A percentile compares a stretch with the other conserved stretches of the same genome.
These are phyloP conservation scores for Talaromyces funiculosus DNA, from an alignment of 2,329 filamentous ascomycete genomes.

Conservation along the genomic window DNA sequence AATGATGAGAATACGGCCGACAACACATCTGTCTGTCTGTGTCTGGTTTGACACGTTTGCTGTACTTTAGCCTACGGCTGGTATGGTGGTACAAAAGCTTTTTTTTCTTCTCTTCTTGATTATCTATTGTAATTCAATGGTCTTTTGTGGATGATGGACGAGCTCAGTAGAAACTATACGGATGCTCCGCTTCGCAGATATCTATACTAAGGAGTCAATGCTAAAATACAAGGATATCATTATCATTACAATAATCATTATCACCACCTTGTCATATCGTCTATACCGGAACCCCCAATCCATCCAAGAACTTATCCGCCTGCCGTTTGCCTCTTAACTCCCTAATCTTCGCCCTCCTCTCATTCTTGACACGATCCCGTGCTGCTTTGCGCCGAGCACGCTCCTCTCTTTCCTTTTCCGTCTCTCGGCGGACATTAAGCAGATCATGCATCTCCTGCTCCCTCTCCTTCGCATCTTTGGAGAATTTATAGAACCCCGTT, in stretches of 20 bases:
- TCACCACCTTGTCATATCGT: neutral
- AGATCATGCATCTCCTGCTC: conserved; percentile 72
- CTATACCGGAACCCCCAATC: conserved; percentile 36
- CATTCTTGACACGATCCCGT: conserved; percentile 58
- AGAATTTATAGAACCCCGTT: conserved; percentile 88
- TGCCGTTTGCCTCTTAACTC: conserved; percentile 58
- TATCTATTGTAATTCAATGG: neutral
- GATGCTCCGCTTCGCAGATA: no score
- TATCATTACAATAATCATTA: neutral
- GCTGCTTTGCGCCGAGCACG: conserved; percentile 54
- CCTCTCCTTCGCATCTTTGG: conserved; percentile 61
- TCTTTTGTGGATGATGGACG: neutral
- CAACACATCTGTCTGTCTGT: neutral
- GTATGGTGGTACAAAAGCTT: neutral
- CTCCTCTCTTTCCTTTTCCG: conserved; percentile 57
- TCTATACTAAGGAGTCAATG: no score
- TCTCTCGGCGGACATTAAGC: conserved; percentile 60
- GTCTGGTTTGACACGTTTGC: neutral
- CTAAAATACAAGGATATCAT: neutral
- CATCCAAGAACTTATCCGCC: conserved; percentile 67
- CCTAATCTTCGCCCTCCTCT: conserved; percentile 45
- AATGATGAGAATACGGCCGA: neutral
- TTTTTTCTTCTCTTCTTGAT: neutral
- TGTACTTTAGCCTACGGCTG: neutral
- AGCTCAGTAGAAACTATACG: neutral